These are phyloP conservation scores for Aspergillus ochraceus DNA, from an alignment of 2,329 filamentous ascomycete species.

Conservation along the genomic window DNA sequence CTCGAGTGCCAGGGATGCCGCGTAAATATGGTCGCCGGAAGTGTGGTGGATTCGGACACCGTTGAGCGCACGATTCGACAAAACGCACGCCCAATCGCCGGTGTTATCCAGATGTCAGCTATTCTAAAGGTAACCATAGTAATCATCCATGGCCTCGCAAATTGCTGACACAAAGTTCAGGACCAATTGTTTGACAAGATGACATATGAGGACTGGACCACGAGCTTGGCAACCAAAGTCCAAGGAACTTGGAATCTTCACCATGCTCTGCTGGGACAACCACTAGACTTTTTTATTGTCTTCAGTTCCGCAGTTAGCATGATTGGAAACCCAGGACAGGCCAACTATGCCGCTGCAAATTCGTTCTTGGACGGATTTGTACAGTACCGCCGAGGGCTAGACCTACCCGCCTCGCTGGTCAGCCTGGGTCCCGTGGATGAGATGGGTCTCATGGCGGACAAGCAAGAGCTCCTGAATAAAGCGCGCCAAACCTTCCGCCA, in stretches of 20 bases:
- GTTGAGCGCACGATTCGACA: slow-evolving; percentile 1
- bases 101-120: slow-evolving; percentile 4
- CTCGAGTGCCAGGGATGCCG: slow-evolving; percentile 37
- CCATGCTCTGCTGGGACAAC: not conserved
- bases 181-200: slow-evolving; percentile 15
- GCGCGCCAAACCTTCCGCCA: slow-evolving; percentile 1
- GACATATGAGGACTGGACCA: slow-evolving; percentile 12
- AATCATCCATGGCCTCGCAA: too few species aligned
- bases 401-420: slow-evolving; percentile 15
- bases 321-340: slow-evolving; percentile 40
- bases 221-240: slow-evolving; percentile 9
- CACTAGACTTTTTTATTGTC: slow-evolving; percentile 22
- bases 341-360: slow-evolving; percentile 42
- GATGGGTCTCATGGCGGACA: slow-evolving; percentile 20
- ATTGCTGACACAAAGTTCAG: slow-evolving; percentile 2
- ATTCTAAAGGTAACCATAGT: not conserved
- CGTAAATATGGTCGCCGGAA: slow-evolving; percentile 40
- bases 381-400: slow-evolving; percentile 21
- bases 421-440: slow-evolving; percentile 26
- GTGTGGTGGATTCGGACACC: not conserved
- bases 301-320: slow-evolving; percentile 28
- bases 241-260: slow-evolving; percentile 18
- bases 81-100: not conserved
- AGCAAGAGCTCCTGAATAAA: slow-evolving; percentile 1
- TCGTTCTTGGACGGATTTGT: slow-evolving; percentile 34